Evolutionary conservation across 371 early-diverging fungal species (phyloP).

Genomic region (Thermomucor indicae-seudaticae): DNA sequence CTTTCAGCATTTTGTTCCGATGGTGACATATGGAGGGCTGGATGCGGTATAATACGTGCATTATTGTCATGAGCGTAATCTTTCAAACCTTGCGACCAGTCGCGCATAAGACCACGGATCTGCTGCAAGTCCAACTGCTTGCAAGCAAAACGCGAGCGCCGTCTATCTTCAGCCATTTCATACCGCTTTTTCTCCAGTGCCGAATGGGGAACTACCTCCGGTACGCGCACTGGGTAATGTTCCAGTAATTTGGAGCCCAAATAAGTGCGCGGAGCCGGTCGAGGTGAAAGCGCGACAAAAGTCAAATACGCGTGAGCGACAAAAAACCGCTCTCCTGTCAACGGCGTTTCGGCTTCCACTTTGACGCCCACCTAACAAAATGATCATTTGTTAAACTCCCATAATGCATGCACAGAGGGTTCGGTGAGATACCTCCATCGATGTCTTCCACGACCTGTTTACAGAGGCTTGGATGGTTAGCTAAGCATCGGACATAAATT

Average conservation of each 20-base stretch:
- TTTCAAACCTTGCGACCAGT: constrained; percentile 38
- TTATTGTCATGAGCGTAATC: constrained; percentile 18
- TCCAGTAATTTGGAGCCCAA: constrained; percentile 29
- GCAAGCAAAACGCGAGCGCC: constrained; percentile 31
- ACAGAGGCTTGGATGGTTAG: constrained; percentile 61
- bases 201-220: constrained; percentile 39
- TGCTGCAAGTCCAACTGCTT: constrained; percentile 9
- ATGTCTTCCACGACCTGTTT: constrained; percentile 70
- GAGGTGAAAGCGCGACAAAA: constrained; percentile 62
- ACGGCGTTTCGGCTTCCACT: constrained; percentile 66
- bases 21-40: constrained; percentile 22
- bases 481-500: no score
- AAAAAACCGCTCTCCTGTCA: constrained; percentile 56
- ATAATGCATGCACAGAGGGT: no score
- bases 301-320: constrained; percentile 73
- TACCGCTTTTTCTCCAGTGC: constrained; percentile 45
- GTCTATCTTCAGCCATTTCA: constrained; percentile 57
- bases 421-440: constrained; percentile 71
- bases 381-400: no score
- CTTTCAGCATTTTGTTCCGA: constrained; percentile 11
- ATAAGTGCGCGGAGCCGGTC: constrained; percentile 27
- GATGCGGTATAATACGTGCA: constrained; percentile 36
- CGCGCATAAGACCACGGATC: constrained; percentile 29
- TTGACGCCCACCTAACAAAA: constrained; percentile 52
- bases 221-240: constrained; percentile 40